Percentiles rank a stretch among this genome's conserved stretches.
These are phyloP conservation scores for Hymenoscyphus linearis DNA, from an alignment of 2,329 filamentous ascomycete species.

Conservation along the genomic window DNA sequence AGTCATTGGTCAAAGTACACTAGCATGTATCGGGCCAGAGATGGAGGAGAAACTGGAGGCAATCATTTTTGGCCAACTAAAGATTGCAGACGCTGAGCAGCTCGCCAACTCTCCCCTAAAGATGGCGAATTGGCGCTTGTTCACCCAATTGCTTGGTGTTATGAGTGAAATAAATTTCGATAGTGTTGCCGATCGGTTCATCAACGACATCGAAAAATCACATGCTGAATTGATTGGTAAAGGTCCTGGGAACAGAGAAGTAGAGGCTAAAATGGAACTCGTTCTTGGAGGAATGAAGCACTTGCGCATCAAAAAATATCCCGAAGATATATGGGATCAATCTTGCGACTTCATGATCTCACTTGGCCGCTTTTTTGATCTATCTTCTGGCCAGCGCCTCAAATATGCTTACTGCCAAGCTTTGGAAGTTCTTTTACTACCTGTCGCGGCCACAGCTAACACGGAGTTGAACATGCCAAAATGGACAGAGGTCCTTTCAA, in stretches of 20 bases:
- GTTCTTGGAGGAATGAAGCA: slow-evolving; percentile 90
- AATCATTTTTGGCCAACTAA: slow-evolving; percentile 95
- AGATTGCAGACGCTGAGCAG: slow-evolving; percentile 79
- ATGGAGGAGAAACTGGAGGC: slow-evolving; percentile 93
- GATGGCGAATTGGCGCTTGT: slow-evolving; percentile 92
- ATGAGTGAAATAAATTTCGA: slow-evolving; percentile 93
- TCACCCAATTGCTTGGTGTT: slow-evolving; percentile 85
- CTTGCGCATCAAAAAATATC: slow-evolving; percentile 68
- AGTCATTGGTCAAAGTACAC: slow-evolving; percentile 83
- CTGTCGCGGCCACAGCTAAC: slow-evolving; percentile 75
- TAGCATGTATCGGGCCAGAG: slow-evolving; percentile 77
- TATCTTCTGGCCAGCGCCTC: slow-evolving; percentile 79
- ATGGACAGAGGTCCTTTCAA: slow-evolving; percentile 81
- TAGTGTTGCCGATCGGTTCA: slow-evolving; percentile 75
- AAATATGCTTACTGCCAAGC: slow-evolving; percentile 95
- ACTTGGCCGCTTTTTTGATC: slow-evolving; percentile 75
- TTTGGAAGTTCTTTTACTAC: slow-evolving; percentile 78
- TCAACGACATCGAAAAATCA: slow-evolving; percentile 71
- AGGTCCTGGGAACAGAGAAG: slow-evolving; percentile 59
- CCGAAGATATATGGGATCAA: slow-evolving; percentile 72
- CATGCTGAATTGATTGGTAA: slow-evolving; percentile 73
- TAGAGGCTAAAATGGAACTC: slow-evolving; percentile 78
- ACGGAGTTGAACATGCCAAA: slow-evolving; percentile 73
- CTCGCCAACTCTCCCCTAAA: slow-evolving; percentile 72
- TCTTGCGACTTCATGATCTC: slow-evolving; percentile 85